phyloP scores from a whole-genome alignment of 2,329 filamentous ascomycete species.

The Pseudogymnoascus sp. region DNA sequence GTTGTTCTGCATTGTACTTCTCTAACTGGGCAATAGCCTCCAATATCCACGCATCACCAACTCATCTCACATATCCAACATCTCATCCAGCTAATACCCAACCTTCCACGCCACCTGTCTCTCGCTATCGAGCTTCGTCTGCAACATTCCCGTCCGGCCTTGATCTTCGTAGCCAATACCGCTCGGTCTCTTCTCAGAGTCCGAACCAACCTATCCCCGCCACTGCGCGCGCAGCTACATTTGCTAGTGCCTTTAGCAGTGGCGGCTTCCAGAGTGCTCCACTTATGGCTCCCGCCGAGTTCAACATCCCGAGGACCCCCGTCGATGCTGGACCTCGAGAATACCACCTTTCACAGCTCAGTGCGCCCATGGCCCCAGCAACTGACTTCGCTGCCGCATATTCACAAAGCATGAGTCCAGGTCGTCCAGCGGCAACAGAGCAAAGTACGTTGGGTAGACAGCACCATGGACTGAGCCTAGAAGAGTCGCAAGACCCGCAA shows the following conservation, averaged over 20 bases:
- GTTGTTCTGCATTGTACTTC: not conserved
- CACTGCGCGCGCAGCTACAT: constrained; percentile 33
- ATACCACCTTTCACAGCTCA: constrained; percentile 48
- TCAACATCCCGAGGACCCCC: constrained; percentile 40
- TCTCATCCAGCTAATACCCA: constrained; percentile 32
- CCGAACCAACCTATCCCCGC: constrained; percentile 21
- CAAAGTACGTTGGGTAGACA: constrained; percentile 19
- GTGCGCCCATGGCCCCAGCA: constrained; percentile 45
- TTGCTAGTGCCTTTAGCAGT: constrained; percentile 38
- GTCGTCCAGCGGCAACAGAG: constrained; percentile 12
- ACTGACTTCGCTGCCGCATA: constrained; percentile 39
- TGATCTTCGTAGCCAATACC: constrained; percentile 40
- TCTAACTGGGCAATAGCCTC: constrained; percentile 32
- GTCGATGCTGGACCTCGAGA: constrained; percentile 35
- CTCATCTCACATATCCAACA: constrained; percentile 43
- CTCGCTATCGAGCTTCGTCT: constrained; percentile 44
- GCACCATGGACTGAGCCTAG: constrained; percentile 11
- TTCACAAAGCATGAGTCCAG: constrained; percentile 20
- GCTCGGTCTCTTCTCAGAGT: constrained; percentile 27
- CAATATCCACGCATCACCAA: constrained; percentile 40
- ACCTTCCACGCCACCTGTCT: constrained; percentile 35
- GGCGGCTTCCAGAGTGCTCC: constrained; percentile 47
- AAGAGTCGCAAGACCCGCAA: constrained; percentile 17
- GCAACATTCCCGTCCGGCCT: constrained; percentile 39
- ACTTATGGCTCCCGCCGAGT: constrained; percentile 46